Conservation (phyloP, 768 basidiomycete genomes). For the Leccinellum albellum region DNA sequence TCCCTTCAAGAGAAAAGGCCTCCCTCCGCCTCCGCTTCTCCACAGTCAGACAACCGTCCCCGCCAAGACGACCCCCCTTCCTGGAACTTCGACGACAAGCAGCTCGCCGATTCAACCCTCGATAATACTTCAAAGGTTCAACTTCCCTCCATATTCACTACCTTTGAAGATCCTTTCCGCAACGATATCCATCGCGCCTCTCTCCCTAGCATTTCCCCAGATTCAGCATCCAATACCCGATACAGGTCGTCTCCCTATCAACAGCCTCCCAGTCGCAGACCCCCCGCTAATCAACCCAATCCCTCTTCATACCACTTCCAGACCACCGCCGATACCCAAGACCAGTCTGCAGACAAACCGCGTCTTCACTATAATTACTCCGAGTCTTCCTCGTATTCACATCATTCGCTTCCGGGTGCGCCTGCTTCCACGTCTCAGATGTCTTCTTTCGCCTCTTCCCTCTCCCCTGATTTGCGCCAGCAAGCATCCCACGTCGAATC, state of each 20-base stretch:
- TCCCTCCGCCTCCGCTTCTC: slow-evolving; percentile 48
- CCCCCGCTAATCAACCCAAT: slow-evolving; percentile 38
- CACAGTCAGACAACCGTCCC: slow-evolving; percentile 45
- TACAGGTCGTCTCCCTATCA: slow-evolving; percentile 58
- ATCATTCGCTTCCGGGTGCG: slow-evolving; percentile 48
- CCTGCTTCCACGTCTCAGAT: slow-evolving; percentile 50
- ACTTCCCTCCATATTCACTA: slow-evolving; percentile 70
- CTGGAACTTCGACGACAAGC: slow-evolving; percentile 36
- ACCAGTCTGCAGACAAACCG: slow-evolving; percentile 36
- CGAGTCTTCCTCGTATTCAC: slow-evolving; percentile 45
- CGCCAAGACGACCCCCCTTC: slow-evolving; percentile 30
- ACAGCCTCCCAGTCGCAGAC: slow-evolving; percentile 42
- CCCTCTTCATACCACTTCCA: slow-evolving; percentile 59
- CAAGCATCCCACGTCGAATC: slow-evolving; percentile 41
- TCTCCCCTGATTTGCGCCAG: slow-evolving; percentile 46
- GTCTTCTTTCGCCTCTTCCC: slow-evolving; percentile 46
- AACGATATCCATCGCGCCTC: slow-evolving; percentile 59
- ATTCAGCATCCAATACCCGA: slow-evolving; percentile 38
- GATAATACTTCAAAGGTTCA: slow-evolving; percentile 53
- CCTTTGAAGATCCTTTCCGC: slow-evolving; percentile 58
- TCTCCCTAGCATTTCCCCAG: slow-evolving; percentile 56
- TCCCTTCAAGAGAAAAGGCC: slow-evolving; percentile 61
- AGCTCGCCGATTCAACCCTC: slow-evolving; percentile 37
- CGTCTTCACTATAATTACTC: slow-evolving; percentile 41
- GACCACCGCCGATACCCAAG: slow-evolving; percentile 36